Conservation (phyloP, 495 filamentous ascomycete species). For the Daldinia bambusicola region DNA sequence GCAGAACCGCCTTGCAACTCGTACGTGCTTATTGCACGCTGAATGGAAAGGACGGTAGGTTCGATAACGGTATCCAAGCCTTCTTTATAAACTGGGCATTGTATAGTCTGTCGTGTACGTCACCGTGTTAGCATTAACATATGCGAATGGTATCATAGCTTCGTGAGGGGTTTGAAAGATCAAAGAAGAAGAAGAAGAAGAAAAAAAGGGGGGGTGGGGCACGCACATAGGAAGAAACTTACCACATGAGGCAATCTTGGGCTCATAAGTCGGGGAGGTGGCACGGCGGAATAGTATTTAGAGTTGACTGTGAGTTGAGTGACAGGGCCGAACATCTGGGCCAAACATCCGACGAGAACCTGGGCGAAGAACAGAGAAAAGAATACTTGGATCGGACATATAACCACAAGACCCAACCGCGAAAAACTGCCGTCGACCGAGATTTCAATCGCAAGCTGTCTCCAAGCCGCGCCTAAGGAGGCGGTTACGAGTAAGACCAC, state of each 20-base stretch:
- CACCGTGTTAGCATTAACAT: constrained; percentile 6
- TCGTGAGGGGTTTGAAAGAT: too few species aligned
- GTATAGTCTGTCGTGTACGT: constrained; percentile 60
- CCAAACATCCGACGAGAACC: constrained; percentile 77
- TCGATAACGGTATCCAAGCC: constrained; percentile 71
- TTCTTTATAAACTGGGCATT: constrained; percentile 80
- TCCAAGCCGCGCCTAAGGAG: constrained; percentile 72
- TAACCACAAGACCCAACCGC: constrained; percentile 68
- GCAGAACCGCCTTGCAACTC: constrained; percentile 83
- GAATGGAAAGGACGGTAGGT: constrained; percentile 75
- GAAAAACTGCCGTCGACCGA: constrained; percentile 69
- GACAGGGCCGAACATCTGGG: constrained; percentile 78
- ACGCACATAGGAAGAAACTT: constrained; percentile 10
- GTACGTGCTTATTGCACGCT: constrained; percentile 79
- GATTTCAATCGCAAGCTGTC: constrained; percentile 73
- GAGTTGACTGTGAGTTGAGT: constrained; percentile 77
- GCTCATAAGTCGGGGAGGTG: constrained; percentile 66
- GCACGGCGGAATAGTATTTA: constrained; percentile 77
- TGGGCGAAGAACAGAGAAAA: constrained; percentile 82
- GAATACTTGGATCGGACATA: constrained; percentile 78
- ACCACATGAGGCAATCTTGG: constrained; percentile 67
- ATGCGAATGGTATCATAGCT: not conserved
- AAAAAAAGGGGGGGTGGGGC: too few species aligned
- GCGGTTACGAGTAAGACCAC: constrained; percentile 70
- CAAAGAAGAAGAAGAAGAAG: too few species aligned